Evolutionary conservation across 106 monocot species (phyloP).

Genomic region (Ottelia alismoides): DNA sequence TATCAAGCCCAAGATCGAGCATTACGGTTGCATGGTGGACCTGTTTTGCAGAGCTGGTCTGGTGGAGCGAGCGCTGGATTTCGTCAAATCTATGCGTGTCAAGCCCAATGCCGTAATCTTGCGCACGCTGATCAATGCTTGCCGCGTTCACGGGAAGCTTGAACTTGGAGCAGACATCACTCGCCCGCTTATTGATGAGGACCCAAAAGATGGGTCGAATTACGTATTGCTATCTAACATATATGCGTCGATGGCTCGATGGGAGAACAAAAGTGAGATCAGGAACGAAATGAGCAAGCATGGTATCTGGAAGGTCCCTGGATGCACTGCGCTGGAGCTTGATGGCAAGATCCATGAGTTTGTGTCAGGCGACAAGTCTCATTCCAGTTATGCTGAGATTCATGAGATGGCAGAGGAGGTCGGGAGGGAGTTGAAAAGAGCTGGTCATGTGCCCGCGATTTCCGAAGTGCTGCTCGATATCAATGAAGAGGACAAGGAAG

Average conservation of each 20-base stretch:
- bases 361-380: slow-evolving; percentile 37
- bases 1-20: slow-evolving; percentile 61
- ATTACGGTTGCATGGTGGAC: slow-evolving; percentile 81
- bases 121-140: slow-evolving; percentile 47
- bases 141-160: slow-evolving; percentile 39
- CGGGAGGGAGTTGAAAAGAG: slow-evolving; percentile 16
- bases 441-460: slow-evolving; percentile 20
- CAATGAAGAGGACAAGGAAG: slow-evolving; percentile 56
- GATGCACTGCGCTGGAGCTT: slow-evolving; percentile 44
- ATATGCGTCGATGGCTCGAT: slow-evolving; percentile 30
- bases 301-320: slow-evolving; percentile 52
- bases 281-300: slow-evolving; percentile 39
- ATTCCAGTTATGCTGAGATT: slow-evolving; percentile 19
- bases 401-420: slow-evolving; percentile 57
- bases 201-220: slow-evolving; percentile 40
- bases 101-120: slow-evolving; percentile 47
- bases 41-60: slow-evolving; percentile 40
- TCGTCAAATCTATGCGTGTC: slow-evolving; percentile 38
- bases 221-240: slow-evolving; percentile 59
- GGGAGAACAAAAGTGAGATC: slow-evolving; percentile 51
- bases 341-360: slow-evolving; percentile 57
- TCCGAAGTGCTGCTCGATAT: slow-evolving; percentile 47
- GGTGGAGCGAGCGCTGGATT: slow-evolving; percentile 38
- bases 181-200: slow-evolving; percentile 20
- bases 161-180: slow-evolving; percentile 35